A percentile compares a stretch with the other conserved stretches of the same genome.
phyloP scores from a whole-genome alignment of 202 grass and related monocot species.

The Bolboschoenoplectus hybrid region DNA sequence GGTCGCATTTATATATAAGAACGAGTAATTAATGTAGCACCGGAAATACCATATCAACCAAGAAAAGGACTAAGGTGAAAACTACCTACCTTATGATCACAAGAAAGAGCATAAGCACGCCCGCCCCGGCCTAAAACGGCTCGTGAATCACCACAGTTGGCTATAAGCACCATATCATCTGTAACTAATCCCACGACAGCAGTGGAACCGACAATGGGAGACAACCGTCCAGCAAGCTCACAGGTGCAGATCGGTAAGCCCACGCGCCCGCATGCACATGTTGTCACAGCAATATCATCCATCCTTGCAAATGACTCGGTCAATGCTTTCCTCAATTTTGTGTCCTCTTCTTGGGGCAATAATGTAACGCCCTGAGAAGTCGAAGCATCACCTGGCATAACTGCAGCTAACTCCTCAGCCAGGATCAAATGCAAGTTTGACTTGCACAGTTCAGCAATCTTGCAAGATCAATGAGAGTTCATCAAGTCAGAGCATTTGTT shows the following conservation, averaged over 20 bases:
- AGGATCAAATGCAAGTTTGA: slow-evolving; percentile 68
- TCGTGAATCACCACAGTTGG: slow-evolving; percentile 92
- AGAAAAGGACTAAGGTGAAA: neutral
- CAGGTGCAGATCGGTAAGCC: slow-evolving; percentile 45
- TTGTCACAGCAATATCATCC: slow-evolving; percentile 57
- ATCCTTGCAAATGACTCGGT: slow-evolving; percentile 51
- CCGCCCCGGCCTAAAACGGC: slow-evolving; percentile 66
- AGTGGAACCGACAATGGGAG: slow-evolving; percentile 76
- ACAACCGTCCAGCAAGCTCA: slow-evolving; percentile 41
- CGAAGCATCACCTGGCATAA: neutral
- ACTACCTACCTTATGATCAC: slow-evolving; percentile 74
- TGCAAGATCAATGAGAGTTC: slow-evolving; percentile 26
- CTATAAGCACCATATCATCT: slow-evolving; percentile 51
- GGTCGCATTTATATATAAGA: neutral
- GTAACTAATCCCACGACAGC: slow-evolving; percentile 68
- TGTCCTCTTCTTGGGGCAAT: slow-evolving; percentile 6
- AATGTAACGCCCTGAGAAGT: neutral
- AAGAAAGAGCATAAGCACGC: slow-evolving; percentile 56
- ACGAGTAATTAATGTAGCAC: neutral
- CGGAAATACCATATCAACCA: neutral
- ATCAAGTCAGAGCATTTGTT: neutral
- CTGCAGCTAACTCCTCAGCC: slow-evolving; percentile 54
- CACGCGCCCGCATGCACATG: slow-evolving; percentile 61
- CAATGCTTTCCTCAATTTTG: slow-evolving; percentile 52
- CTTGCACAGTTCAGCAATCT: slow-evolving; percentile 71